Base-by-base conservation (phyloP, 257 asterid species). In the Echites panduratus region DNA sequence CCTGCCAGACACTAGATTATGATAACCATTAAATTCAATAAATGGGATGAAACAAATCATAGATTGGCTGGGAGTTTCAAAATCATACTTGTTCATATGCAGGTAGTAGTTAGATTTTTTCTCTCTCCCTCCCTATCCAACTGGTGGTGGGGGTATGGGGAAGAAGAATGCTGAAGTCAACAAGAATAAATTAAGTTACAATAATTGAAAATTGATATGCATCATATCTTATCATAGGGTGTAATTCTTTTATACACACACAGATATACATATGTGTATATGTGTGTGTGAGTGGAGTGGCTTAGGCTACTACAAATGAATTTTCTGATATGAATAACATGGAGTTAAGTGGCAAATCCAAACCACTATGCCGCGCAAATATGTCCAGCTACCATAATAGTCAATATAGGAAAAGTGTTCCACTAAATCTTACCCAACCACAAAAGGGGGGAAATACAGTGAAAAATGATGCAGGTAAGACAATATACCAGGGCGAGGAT, bases 401-500 rank as follows among this genome's bases (percentile, higher is more conserved):
- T 5, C 27, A 63, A 38, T 35, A 0, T 35, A 0, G 41, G 26
- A 16, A 63, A 38, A 64, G 48, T 20, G 6, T 38, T 64, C 7
- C 19, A 64, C 26, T 38, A 19, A 64, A 38, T 38, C 69, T 64
- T 19, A 22, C 20, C n/a, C n/a, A 16, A 29, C 27, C 29, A 35
- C 2, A 17, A 8, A 20, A 20, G 49, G 17, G 35, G 1, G 43
- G 24, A 48, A 24, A 5, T 53, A 26, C 4, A 41, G 22, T 38
- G 47, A 68, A 52, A 41, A 19, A n/a, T 27, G 12, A 40, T 63
- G 64, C 19, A 56, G 66, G 78, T 26, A 7, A 73, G 66, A 75
- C 65, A 70, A 75, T 85, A 71, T 77, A 92, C 98, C 98, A 47
- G 98, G 98, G 63, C 95, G 88, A 75, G 97, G 96, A 83, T 92